Percentiles rank a stretch among this genome's conserved stretches.
Evolutionary conservation across 2,329 filamentous ascomycete genomes (phyloP).

Genomic region (Nemania sp.): DNA sequence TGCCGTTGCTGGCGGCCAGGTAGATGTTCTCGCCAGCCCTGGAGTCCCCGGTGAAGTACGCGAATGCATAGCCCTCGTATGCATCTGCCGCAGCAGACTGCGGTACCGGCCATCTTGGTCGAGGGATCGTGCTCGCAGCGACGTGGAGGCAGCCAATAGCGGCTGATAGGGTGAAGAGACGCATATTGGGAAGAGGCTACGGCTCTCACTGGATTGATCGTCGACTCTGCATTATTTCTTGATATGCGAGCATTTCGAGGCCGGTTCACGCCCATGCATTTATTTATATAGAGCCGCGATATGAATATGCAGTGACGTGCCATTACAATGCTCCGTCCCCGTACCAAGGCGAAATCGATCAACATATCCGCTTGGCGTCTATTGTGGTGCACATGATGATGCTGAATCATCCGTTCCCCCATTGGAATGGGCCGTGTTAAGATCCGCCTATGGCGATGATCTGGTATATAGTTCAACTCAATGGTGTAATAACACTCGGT

Average conservation of each 20-base stretch:
- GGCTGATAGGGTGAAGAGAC: neutral
- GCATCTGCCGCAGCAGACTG: constrained; percentile 12
- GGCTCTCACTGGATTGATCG: neutral
- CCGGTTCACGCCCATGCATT: neutral
- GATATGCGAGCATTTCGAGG: too few relatives aligned
- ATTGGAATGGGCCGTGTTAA: neutral
- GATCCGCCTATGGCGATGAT: constrained; percentile 1
- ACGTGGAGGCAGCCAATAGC: constrained; percentile 12
- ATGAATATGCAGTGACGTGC: too few relatives aligned
- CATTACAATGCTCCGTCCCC: too few relatives aligned
- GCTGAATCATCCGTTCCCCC: neutral
- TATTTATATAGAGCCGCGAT: neutral
- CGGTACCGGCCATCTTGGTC: constrained; percentile 15
- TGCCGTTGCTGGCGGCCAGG: constrained; percentile 56
- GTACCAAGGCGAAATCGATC: neutral
- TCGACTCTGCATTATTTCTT: neutral
- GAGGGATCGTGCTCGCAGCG: constrained; percentile 14
- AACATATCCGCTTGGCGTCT: neutral
- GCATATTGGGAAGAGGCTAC: constrained; percentile 11
- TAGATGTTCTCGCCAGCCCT: constrained; percentile 56
- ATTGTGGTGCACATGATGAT: neutral
- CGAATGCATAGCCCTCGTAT: constrained; percentile 53
- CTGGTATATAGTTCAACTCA: neutral
- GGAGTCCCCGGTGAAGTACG: constrained; percentile 55
- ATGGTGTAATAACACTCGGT: constrained; percentile 13